These are phyloP conservation scores for Aschersonia sp. DNA, from an alignment of 2,329 filamentous ascomycete genomes.

Conservation along the genomic window DNA sequence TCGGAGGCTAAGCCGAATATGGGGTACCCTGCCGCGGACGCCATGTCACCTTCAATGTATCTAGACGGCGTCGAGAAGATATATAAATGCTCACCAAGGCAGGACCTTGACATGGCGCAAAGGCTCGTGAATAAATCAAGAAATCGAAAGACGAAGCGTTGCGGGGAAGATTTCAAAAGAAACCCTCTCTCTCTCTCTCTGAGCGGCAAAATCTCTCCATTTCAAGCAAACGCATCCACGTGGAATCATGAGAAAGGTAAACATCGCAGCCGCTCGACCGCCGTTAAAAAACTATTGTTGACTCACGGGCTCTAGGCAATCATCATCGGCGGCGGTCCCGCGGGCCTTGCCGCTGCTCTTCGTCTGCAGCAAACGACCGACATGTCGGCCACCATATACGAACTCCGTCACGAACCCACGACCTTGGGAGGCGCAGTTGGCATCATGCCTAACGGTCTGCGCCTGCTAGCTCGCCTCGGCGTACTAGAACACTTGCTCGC, in stretches of 20 bases:
- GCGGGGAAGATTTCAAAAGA: too few species aligned
- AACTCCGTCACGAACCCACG: conserved; percentile 3
- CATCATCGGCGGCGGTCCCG: conserved; percentile 4
- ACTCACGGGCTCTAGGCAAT: conserved; percentile 1
- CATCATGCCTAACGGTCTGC: conserved; percentile 44
- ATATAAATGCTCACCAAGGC: background rate
- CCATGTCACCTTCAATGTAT: too few species aligned
- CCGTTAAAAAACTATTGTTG: background rate
- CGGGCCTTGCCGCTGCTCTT: conserved; percentile 1
- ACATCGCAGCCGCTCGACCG: background rate
- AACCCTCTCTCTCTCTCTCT: too few species aligned
- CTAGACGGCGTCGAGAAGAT: too few species aligned
- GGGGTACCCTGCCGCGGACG: background rate
- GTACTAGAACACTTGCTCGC: conserved; percentile 50
- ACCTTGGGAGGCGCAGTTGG: conserved; percentile 5
- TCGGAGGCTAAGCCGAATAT: background rate
- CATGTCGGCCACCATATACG: conserved; percentile 3
- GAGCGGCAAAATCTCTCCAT: too few species aligned
- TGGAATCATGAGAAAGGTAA: conserved; percentile 1
- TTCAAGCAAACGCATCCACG: too few species aligned
- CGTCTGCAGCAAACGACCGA: conserved; percentile 1
- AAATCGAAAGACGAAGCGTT: too few species aligned
- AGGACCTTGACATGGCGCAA: too few species aligned
- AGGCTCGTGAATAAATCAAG: too few species aligned
- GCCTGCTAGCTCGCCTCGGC: conserved; percentile 52